Conservation (phyloP, 805 yeast species). For the Nakazawaea ernobii region DNA sequence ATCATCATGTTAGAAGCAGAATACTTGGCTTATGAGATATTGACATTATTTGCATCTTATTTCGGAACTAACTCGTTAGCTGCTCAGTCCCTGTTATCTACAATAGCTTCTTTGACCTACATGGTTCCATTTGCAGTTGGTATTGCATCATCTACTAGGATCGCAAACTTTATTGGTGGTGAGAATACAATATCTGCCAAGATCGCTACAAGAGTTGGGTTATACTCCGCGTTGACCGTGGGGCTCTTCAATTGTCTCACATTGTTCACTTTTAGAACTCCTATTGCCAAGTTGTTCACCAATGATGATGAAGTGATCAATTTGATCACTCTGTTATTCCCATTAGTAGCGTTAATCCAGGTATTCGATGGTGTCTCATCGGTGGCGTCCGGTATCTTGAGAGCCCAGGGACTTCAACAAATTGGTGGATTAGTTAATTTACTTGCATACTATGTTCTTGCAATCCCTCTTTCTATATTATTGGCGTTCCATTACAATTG, state of each 20-base stretch:
- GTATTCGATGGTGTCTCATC: slow-evolving; percentile 66
- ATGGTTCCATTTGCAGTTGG: slow-evolving; percentile 56
- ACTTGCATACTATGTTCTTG: slow-evolving; percentile 64
- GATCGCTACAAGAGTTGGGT: slow-evolving; percentile 37
- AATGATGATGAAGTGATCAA: slow-evolving; percentile 51
- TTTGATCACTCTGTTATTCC: slow-evolving; percentile 50
- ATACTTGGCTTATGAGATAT: slow-evolving; percentile 51
- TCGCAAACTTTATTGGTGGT: slow-evolving; percentile 49
- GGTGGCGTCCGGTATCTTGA: slow-evolving; percentile 63
- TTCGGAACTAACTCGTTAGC: slow-evolving; percentile 51
- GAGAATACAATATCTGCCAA: slow-evolving; percentile 28
- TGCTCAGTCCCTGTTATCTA: slow-evolving; percentile 50
- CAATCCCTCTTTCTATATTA: slow-evolving; percentile 59
- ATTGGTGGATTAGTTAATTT: slow-evolving; percentile 69
- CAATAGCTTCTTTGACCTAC: slow-evolving; percentile 44
- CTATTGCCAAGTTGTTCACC: slow-evolving; percentile 56
- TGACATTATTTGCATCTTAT: slow-evolving; percentile 46
- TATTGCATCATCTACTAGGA: slow-evolving; percentile 49
- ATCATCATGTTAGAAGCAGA: slow-evolving; percentile 51
- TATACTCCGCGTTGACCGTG: slow-evolving; percentile 27
- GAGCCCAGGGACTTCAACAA: slow-evolving; percentile 74
- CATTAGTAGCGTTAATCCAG: slow-evolving; percentile 61
- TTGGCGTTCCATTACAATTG: slow-evolving; percentile 46
- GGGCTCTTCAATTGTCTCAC: slow-evolving; percentile 36
- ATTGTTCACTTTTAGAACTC: slow-evolving; percentile 38